Percentiles rank a stretch among this genome's conserved stretches.
Evolutionary conservation across 2,329 filamentous ascomycete species (phyloP).

Genomic region (Ascochyta clinopodiicola): DNA sequence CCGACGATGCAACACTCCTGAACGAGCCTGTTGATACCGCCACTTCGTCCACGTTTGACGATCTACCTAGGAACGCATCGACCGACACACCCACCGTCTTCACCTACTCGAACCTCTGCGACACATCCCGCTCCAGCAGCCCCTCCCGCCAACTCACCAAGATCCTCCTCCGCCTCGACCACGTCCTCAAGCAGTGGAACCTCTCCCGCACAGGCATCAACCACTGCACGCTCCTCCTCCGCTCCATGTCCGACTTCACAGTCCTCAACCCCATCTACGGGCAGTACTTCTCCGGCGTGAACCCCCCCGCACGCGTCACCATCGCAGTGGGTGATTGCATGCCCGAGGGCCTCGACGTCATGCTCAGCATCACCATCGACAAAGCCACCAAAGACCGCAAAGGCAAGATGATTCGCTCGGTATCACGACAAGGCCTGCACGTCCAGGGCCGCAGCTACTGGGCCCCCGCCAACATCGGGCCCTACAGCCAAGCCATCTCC

Average conservation of each 20-base stretch:
- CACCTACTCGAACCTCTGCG: conserved; percentile 51
- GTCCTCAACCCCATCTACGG: conserved; percentile 78
- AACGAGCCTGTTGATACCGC: not conserved
- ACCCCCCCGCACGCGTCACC: conserved; percentile 85
- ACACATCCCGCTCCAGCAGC: conserved; percentile 7
- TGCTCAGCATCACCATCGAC: conserved; percentile 62
- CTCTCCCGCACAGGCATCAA: conserved; percentile 41
- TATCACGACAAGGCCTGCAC: conserved; percentile 67
- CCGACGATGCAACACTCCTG: conserved; percentile 13
- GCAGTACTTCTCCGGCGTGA: conserved; percentile 74
- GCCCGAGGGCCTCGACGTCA: conserved; percentile 65
- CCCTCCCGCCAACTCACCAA: conserved; percentile 43
- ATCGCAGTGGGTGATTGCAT: conserved; percentile 76
- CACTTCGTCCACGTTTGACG: conserved; percentile 6
- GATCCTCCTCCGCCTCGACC: conserved; percentile 48
- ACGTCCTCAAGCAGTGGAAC: conserved; percentile 32
- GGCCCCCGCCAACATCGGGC: conserved; percentile 97
- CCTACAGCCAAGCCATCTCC: conserved; percentile 88
- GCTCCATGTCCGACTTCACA: conserved; percentile 80
- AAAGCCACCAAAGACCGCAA: conserved; percentile 31
- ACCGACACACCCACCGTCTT: conserved; percentile 52
- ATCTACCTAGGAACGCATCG: conserved; percentile 22
- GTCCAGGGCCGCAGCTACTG: conserved; percentile 95
- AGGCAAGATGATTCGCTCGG: conserved; percentile 1
- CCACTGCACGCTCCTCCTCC: conserved; percentile 70